These are phyloP conservation scores for Epichloe brachyelytri DNA, from an alignment of 2,329 filamentous ascomycete genomes.

Conservation along the genomic window DNA sequence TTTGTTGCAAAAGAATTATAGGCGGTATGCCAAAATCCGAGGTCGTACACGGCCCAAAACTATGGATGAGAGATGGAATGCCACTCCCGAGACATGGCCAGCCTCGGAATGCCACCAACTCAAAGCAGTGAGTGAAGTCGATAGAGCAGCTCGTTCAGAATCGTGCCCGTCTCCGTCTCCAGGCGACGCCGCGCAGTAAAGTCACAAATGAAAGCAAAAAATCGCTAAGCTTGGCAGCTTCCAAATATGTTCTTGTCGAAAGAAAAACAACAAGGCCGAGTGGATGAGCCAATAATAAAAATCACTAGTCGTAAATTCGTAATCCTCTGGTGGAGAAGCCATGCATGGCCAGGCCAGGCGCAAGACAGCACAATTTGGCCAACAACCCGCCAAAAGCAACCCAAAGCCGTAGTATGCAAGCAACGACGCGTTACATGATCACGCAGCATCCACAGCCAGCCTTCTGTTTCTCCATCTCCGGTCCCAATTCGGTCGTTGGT, in stretches of 20 bases:
- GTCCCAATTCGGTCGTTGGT: conserved; percentile 6
- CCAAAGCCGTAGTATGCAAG: neutral
- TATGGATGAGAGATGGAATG: neutral
- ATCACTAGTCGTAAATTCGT: conserved; percentile 12
- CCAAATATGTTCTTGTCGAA: neutral
- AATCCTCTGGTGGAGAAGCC: conserved; percentile 6
- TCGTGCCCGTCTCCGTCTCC: neutral
- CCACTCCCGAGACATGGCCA: neutral
- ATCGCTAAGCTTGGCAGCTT: conserved; percentile 4
- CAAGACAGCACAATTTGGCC: neutral
- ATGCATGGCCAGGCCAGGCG: neutral
- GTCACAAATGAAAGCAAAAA: conserved; percentile 2
- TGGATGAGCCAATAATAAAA: neutral
- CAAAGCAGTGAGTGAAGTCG: neutral
- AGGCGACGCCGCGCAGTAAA: neutral
- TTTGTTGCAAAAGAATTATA: neutral
- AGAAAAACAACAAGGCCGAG: neutral
- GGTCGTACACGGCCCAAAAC: neutral
- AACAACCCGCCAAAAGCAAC: neutral
- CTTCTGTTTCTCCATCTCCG: conserved; percentile 19
- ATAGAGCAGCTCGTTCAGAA: neutral
- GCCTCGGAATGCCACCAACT: neutral
- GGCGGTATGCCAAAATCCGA: neutral
- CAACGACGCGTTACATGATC: conserved; percentile 28
- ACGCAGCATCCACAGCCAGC: conserved; percentile 38